phyloP scores from a whole-genome alignment of 352 stramenopile genomes.

The Detonula confervacea region DNA sequence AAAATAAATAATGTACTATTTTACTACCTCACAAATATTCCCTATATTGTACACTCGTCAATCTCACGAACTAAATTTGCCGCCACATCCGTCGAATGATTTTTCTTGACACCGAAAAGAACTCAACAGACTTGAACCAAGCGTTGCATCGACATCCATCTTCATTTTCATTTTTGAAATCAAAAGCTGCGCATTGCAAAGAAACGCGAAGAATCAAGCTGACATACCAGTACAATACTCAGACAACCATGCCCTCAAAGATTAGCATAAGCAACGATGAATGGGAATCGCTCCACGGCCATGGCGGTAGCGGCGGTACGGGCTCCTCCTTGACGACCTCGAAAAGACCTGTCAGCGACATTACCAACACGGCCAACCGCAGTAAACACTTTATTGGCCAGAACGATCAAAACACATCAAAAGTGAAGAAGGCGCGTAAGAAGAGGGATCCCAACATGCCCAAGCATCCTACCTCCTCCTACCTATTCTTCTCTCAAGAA shows the following conservation, averaged over 20 bases:
- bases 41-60: too few species aligned
- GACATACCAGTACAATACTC: too few species aligned
- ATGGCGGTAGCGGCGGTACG: neutral
- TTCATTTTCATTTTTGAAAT: neutral
- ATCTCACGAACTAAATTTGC: too few species aligned
- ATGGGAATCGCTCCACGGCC: conserved; percentile 26
- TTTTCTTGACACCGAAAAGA: too few species aligned
- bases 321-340: neutral
- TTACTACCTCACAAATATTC: too few species aligned
- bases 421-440: neutral
- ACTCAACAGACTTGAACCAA: neutral
- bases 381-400: too few species aligned
- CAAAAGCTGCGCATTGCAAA: neutral
- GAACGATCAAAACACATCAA: neutral
- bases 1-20: too few species aligned
- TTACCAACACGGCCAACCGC: neutral
- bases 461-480: conserved; percentile 27
- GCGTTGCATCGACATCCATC: too few species aligned
- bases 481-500: conserved; percentile 24
- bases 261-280: conserved; percentile 7
- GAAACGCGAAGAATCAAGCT: too few species aligned
- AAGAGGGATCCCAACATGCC: conserved; percentile 34
- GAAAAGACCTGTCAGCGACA: neutral
- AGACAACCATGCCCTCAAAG: conserved; percentile 16
- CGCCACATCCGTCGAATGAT: too few species aligned